phyloP scores from a whole-genome alignment of 2,329 filamentous ascomycete genomes.

The Emmonsiellopsis sp. region DNA sequence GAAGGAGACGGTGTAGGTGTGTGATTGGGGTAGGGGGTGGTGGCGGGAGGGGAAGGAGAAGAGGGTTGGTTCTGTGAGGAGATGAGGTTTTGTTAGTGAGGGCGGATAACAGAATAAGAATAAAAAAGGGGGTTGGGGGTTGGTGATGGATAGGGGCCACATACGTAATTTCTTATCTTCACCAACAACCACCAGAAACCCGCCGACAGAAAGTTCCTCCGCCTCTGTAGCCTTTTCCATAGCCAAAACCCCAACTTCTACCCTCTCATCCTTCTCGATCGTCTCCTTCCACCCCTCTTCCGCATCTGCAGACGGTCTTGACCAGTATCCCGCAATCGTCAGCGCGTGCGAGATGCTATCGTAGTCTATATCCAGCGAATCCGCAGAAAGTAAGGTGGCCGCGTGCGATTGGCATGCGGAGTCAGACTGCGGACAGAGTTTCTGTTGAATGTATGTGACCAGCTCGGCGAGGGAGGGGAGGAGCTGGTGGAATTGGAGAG shows the following conservation, averaged over 20 bases:
- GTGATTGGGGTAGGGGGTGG: slow-evolving; percentile 42
- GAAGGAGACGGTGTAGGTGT: slow-evolving; percentile 56
- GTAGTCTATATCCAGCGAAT: slow-evolving; percentile 67
- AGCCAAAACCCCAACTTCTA: slow-evolving; percentile 74
- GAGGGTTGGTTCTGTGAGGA: slow-evolving; percentile 54
- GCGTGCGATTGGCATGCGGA: slow-evolving; percentile 42
- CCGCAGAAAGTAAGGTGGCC: slow-evolving; percentile 42
- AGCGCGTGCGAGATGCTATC: slow-evolving; percentile 58
- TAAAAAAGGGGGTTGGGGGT: not conserved
- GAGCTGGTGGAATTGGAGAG: slow-evolving; percentile 61
- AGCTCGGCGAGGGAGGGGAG: slow-evolving; percentile 50
- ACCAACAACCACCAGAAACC: slow-evolving; percentile 68
- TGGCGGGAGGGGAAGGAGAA: slow-evolving; percentile 82
- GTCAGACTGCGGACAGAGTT: slow-evolving; percentile 42
- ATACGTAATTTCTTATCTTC: slow-evolving; percentile 58
- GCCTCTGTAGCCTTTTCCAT: slow-evolving; percentile 49
- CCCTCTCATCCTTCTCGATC: slow-evolving; percentile 32
- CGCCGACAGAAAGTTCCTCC: slow-evolving; percentile 69
- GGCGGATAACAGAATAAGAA: not conserved
- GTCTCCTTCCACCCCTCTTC: slow-evolving; percentile 38
- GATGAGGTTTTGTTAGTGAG: not conserved
- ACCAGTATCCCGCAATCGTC: slow-evolving; percentile 57
- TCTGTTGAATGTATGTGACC: slow-evolving; percentile 42
- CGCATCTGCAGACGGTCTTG: slow-evolving; percentile 17
- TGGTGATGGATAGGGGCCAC: slow-evolving; percentile 9